phyloP scores from a whole-genome alignment of 108 stramenopile species.

The Pseudonitzschia multiseries region DNA sequence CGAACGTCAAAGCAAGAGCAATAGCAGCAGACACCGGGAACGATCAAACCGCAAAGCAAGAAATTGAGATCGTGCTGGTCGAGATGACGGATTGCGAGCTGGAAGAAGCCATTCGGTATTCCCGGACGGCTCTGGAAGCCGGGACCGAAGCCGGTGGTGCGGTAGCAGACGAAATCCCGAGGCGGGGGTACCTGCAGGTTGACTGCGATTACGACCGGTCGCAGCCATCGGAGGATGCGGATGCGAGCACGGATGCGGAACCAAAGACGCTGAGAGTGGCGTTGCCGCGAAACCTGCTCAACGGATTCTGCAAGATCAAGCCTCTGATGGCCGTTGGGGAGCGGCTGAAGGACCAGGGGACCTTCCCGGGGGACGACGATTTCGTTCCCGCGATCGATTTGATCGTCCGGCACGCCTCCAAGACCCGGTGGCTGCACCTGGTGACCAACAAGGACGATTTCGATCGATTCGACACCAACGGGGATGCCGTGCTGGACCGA shows the following conservation, averaged over 20 bases:
- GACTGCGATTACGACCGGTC: constrained; percentile 54
- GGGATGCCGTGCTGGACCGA: constrained; percentile 61
- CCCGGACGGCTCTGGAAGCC: constrained; percentile 55
- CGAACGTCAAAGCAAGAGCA: too few species aligned
- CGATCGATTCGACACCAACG: constrained; percentile 63
- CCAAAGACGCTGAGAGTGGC: constrained; percentile 51
- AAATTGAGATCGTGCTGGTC: too few species aligned
- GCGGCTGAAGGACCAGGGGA: constrained; percentile 42
- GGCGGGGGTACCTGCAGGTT: constrained; percentile 65
- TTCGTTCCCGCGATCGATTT: constrained; percentile 69
- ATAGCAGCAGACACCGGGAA: too few species aligned
- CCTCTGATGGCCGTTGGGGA: constrained; percentile 70
- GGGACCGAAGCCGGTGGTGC: constrained; percentile 28
- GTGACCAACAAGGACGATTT: constrained; percentile 39
- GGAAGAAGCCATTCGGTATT: constrained; percentile 60
- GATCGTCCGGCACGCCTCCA: constrained; percentile 61
- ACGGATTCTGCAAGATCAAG: constrained; percentile 75
- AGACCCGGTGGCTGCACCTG: constrained; percentile 56
- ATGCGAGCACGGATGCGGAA: neutral
- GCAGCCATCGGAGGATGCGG: constrained; percentile 1
- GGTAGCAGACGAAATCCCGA: constrained; percentile 47
- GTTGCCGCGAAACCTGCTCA: constrained; percentile 74
- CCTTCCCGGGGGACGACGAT: constrained; percentile 60
- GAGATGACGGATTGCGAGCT: too few species aligned
- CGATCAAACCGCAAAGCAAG: too few species aligned